A percentile compares a stretch with the other conserved stretches of the same genome.
phyloP scores from a whole-genome alignment of 108 stramenopile genomes.

The Fragilariopsis cylindrus region DNA sequence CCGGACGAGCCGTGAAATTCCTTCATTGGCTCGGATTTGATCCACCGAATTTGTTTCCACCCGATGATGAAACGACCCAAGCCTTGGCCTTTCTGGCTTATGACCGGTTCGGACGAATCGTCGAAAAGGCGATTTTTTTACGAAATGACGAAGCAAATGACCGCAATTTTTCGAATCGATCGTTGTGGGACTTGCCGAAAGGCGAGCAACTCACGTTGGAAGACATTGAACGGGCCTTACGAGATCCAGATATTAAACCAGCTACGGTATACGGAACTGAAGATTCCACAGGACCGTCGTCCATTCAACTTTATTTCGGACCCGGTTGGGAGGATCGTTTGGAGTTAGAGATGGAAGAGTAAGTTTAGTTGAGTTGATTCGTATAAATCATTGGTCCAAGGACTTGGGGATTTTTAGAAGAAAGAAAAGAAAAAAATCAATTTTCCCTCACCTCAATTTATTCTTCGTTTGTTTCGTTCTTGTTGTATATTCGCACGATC shows the following conservation, averaged over 20 bases:
- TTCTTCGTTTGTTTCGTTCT: background rate
- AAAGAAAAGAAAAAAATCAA: background rate
- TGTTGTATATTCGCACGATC: too few species aligned
- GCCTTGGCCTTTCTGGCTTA: slow-evolving; percentile 80
- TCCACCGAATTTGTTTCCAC: slow-evolving; percentile 51
- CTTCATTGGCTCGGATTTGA: slow-evolving; percentile 86
- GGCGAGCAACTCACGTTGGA: slow-evolving; percentile 52
- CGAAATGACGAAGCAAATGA: slow-evolving; percentile 11
- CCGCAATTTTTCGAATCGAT: background rate
- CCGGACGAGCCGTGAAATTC: slow-evolving; percentile 57
- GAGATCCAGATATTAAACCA: slow-evolving; percentile 52
- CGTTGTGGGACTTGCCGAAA: slow-evolving; percentile 50
- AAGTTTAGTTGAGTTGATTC: slow-evolving; percentile 18
- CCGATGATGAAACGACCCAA: slow-evolving; percentile 70
- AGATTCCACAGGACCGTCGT: slow-evolving; percentile 33
- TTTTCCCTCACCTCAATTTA: background rate
- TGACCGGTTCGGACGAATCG: slow-evolving; percentile 79
- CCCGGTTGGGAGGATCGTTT: slow-evolving; percentile 84
- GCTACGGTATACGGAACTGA: slow-evolving; percentile 42
- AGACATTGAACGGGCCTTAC: slow-evolving; percentile 58
- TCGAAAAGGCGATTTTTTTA: slow-evolving; percentile 67
- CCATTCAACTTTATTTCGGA: slow-evolving; percentile 82
- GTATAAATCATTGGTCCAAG: too few species aligned
- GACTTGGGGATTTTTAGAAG: background rate
- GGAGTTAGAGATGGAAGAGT: slow-evolving; percentile 84